Conservation (phyloP, 176 grass and related monocot species). For the Chloris gayana region DNA sequence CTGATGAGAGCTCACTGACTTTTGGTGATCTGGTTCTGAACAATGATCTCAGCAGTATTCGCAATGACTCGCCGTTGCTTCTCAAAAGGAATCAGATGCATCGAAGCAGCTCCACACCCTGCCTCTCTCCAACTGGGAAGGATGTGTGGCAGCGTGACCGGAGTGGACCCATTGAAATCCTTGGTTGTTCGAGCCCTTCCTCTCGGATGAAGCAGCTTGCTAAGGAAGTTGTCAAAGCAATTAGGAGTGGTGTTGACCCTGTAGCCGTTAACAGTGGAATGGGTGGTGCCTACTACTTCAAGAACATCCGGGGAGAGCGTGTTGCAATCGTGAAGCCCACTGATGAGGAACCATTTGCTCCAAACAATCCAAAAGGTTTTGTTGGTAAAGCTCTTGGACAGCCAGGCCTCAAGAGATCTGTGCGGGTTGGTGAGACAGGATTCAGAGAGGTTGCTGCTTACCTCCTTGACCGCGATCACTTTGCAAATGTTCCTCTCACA, state of each 20-base stretch:
- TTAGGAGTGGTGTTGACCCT: conserved; percentile 71
- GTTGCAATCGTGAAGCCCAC: conserved; percentile 97
- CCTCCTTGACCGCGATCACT: conserved; percentile 68
- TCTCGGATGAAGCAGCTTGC: conserved; percentile 77
- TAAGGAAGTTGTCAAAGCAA: conserved; percentile 78
- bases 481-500: conserved; percentile 91
- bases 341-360: conserved; percentile 96
- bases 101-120: conserved; percentile 85
- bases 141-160: conserved; percentile 61
- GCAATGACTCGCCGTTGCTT: conserved; percentile 81
- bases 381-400: conserved; percentile 77
- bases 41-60: conserved; percentile 84
- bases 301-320: conserved; percentile 66
- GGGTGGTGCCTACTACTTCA: conserved; percentile 95
- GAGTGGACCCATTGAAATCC: conserved; percentile 76
- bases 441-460: conserved; percentile 91
- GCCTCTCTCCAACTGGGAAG: conserved; percentile 76
- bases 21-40: conserved; percentile 86
- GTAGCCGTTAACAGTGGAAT: conserved; percentile 79
- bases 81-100: conserved; percentile 84
- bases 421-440: conserved; percentile 90
- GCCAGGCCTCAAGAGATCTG: conserved; percentile 92
- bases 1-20: conserved; percentile 84
- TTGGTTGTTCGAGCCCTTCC: conserved; percentile 73
- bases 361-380: conserved; percentile 96